Percentiles rank a stretch among this genome's conserved stretches.
These are phyloP conservation scores for Pleurozium schreberi DNA, from an alignment of 225 moss, liverwort and hornwort species.

Conservation along the genomic window DNA sequence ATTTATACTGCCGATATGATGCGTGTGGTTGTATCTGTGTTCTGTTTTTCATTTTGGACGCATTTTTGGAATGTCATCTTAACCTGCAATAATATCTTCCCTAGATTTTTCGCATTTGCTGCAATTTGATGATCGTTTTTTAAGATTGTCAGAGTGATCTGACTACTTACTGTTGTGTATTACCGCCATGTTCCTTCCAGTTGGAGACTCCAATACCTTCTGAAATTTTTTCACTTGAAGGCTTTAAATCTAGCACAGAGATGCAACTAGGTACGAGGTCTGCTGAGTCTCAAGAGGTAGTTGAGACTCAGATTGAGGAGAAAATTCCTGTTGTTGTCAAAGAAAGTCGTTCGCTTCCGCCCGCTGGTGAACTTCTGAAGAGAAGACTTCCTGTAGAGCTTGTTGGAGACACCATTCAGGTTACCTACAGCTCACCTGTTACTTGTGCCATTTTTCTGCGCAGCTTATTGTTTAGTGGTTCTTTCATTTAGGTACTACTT, in stretches of 20 bases:
- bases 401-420: conserved; percentile 85
- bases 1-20: background rate
- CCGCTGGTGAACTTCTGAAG: conserved; percentile 53
- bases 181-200: conserved; percentile 14
- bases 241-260: conserved; percentile 18
- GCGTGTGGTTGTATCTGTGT: background rate
- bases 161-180: background rate
- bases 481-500: background rate
- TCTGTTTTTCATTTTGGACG: background rate
- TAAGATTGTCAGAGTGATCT: background rate
- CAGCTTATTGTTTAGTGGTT: background rate
- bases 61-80: background rate
- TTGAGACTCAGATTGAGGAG: conserved; percentile 6
- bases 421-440: conserved; percentile 8
- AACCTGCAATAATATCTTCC: background rate
- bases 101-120: background rate
- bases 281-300: conserved; percentile 16
- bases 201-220: conserved; percentile 36
- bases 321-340: conserved; percentile 8
- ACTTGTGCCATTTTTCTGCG: background rate
- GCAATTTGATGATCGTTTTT: background rate
- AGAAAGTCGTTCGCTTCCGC: conserved; percentile 53
- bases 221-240: conserved; percentile 50
- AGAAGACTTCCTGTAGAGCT: conserved; percentile 58
- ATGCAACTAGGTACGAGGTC: background rate